Percentiles rank a stretch among this genome's conserved stretches.
Evolutionary conservation across 164 flowering plant genomes (phyloP).

Genomic region (Taxillus chinensis): DNA sequence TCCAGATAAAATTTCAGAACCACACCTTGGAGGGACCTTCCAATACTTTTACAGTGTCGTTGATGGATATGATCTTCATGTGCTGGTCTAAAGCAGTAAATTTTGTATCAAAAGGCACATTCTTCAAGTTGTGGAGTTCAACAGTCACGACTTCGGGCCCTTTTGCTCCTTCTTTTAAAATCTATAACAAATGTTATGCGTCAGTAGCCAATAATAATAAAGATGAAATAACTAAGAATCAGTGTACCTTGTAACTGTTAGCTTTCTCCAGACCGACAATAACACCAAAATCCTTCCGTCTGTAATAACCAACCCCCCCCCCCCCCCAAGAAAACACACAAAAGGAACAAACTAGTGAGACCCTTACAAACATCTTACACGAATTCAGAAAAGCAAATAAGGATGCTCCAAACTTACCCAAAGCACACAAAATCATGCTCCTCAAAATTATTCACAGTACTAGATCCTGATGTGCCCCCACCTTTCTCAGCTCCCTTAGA

Average conservation of each 20-base stretch:
- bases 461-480: constrained; percentile 32
- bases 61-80: constrained; percentile 40
- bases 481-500: background rate
- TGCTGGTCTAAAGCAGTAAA: constrained; percentile 57
- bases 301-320: constrained; percentile 15
- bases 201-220: constrained; percentile 7
- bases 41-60: constrained; percentile 54
- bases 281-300: constrained; percentile 75
- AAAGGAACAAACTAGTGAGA: background rate
- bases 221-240: background rate
- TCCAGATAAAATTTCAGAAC: background rate
- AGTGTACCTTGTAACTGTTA: constrained; percentile 58
- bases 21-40: constrained; percentile 78
- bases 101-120: constrained; percentile 38
- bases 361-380: background rate
- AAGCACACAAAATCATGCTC: constrained; percentile 67
- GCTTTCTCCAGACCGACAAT: constrained; percentile 58
- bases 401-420: constrained; percentile 37
- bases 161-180: constrained; percentile 52
- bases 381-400: background rate
- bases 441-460: constrained; percentile 29
- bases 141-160: constrained; percentile 40
- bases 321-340: too few relatives aligned
- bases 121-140: constrained; percentile 34
- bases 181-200: constrained; percentile 25